These are phyloP conservation scores for Aspergillus conjunctus DNA, from an alignment of 495 filamentous ascomycete species.

Conservation along the genomic window DNA sequence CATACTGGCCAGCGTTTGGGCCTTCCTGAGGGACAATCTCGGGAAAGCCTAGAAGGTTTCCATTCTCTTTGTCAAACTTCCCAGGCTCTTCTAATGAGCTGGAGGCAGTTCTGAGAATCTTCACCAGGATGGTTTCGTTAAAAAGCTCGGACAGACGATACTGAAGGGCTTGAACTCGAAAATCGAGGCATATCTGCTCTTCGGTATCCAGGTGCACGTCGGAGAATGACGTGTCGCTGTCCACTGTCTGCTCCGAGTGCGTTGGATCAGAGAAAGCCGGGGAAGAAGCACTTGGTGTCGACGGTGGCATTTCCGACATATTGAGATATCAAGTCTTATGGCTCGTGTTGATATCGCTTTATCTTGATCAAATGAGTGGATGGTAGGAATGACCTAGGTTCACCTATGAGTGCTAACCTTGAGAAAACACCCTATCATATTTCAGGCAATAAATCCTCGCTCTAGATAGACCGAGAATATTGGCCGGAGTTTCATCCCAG, in stretches of 20 bases:
- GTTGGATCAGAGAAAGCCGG: too few species aligned
- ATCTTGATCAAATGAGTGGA: too few species aligned
- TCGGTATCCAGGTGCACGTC: slow-evolving; percentile 7
- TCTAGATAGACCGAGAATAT: too few species aligned
- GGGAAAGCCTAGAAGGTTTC: slow-evolving; percentile 30
- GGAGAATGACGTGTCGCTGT: slow-evolving; percentile 12
- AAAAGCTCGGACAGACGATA: slow-evolving; percentile 26
- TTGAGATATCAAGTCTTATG: too few species aligned
- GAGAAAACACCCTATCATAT: too few species aligned
- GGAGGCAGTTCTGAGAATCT: slow-evolving; percentile 31
- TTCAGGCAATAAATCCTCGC: too few species aligned
- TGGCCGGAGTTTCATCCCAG: too few species aligned
- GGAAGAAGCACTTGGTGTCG: not conserved
- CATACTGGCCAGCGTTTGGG: slow-evolving; percentile 27
- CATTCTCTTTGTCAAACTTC: slow-evolving; percentile 10
- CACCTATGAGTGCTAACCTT: too few species aligned
- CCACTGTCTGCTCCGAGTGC: not conserved
- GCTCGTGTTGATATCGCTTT: too few species aligned
- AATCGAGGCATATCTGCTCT: not conserved
- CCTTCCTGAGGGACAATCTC: slow-evolving; percentile 33
- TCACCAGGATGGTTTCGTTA: slow-evolving; percentile 31
- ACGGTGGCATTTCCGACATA: not conserved
- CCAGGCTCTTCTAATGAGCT: slow-evolving; percentile 15
- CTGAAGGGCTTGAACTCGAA: slow-evolving; percentile 3
- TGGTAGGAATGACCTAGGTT: too few species aligned